phyloP scores from a whole-genome alignment of 2,329 filamentous ascomycete species.

The Ceratocystis albifundus region DNA sequence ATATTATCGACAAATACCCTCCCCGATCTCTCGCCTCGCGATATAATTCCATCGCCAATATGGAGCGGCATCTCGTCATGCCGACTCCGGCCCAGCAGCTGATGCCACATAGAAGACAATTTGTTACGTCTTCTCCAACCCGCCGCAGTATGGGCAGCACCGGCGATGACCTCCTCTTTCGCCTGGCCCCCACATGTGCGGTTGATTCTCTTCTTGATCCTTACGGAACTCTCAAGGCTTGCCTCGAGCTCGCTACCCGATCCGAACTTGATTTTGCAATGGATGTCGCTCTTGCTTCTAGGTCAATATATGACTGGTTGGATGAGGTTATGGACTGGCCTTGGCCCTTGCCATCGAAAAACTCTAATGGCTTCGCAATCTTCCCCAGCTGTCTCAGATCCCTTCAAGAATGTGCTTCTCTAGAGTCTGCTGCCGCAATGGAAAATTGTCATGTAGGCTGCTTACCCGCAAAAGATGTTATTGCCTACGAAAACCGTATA shows the following conservation, averaged over 20 bases:
- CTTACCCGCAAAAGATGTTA: slow-evolving; percentile 52
- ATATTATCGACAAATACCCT: neutral
- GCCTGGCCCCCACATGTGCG: slow-evolving; percentile 49
- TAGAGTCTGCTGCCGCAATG: slow-evolving; percentile 11
- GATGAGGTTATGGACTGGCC: slow-evolving; percentile 54
- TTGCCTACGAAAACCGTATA: slow-evolving; percentile 58
- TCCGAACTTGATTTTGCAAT: slow-evolving; percentile 61
- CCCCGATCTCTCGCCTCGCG: neutral
- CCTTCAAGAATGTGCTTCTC: slow-evolving; percentile 13
- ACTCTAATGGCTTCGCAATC: slow-evolving; percentile 43
- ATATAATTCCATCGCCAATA: neutral
- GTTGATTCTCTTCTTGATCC: slow-evolving; percentile 48
- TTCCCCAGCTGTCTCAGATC: slow-evolving; percentile 14
- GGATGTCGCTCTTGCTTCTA: slow-evolving; percentile 57
- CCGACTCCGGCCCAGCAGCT: slow-evolving; percentile 32
- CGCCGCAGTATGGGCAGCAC: slow-evolving; percentile 30
- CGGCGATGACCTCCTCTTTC: slow-evolving; percentile 48
- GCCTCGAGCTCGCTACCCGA: slow-evolving; percentile 50
- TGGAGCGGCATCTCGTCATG: slow-evolving; percentile 26
- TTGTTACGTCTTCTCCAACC: slow-evolving; percentile 36
- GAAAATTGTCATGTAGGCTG: slow-evolving; percentile 46
- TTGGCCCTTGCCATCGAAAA: slow-evolving; percentile 39
- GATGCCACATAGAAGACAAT: slow-evolving; percentile 31
- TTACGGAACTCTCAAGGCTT: slow-evolving; percentile 42
- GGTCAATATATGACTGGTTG: slow-evolving; percentile 62